Evolutionary conservation across 345 rosid species (phyloP), one percentile per base, ranked within the genome.

Genomic region (Mangifera indica): DNA sequence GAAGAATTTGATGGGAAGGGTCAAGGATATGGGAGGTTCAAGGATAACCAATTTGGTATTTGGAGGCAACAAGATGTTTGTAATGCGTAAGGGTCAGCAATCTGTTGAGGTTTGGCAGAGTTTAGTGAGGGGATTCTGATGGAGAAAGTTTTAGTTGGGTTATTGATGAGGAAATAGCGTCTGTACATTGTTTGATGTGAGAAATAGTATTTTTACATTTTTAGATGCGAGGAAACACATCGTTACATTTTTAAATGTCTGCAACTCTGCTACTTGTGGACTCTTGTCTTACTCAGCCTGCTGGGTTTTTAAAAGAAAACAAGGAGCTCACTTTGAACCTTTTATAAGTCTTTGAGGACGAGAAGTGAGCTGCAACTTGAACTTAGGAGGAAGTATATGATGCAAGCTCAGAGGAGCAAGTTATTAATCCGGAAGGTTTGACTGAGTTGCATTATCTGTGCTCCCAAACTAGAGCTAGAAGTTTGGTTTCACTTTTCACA

Each of bases 91-190:
- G 74, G 96, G 87, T 79, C 82, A 80, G 81, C 97, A 91, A 79
- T 78, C 76, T 63, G 77, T 95, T 7, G 97, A 95, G 82, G 92
- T 91, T 75, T 95, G 98, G 98, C 96, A 88, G 79, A 88, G 94
- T 83, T 84, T 86, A 24, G 64, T 25, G 0, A 66, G 61, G 21
- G 76, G 79, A 15, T 78, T 67, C 52, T 51, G 72, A 74, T 51
- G 25, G 21, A 4, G 11, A 59, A 3, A 26, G 40, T 20, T 32
- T 49, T 66, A 20, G 71, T 60, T 59, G 63, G n/a, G 20, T 40
- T 15, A 3, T n/a, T 14, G 12, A 29, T 2, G 5, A 67, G 6
- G 46, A 29, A 24, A 29, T 17, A 0, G 18, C 10, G 3, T 29
- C 22, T 25, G n/a, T 62, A 20, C n/a, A 62, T 45, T 37, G 42